These are phyloP conservation scores for Xylariaceae sp. DNA, from an alignment of 2,329 filamentous ascomycete genomes.

Conservation along the genomic window DNA sequence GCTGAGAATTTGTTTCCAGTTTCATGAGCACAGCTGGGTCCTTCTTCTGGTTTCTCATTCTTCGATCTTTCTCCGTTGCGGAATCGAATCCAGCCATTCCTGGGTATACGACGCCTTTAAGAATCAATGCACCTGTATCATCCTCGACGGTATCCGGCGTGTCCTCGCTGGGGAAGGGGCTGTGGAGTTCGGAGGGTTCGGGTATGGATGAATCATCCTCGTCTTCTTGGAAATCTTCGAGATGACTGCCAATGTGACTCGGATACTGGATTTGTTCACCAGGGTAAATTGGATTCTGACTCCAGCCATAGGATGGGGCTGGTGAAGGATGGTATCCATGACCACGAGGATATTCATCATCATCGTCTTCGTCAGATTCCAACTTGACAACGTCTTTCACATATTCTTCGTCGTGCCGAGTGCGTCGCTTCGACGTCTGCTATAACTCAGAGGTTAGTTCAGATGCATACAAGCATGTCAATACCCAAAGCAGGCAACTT, in stretches of 20 bases:
- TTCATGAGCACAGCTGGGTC: constrained; percentile 62
- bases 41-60: constrained; percentile 74
- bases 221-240: constrained; percentile 15
- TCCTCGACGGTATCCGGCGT: constrained; percentile 26
- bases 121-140: constrained; percentile 23
- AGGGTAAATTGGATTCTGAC: constrained; percentile 6
- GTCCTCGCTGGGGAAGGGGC: constrained; percentile 24
- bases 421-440: constrained; percentile 1
- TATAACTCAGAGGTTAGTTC: background rate
- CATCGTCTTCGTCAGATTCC: constrained; percentile 20
- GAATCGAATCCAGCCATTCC: constrained; percentile 81
- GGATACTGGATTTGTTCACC: constrained; percentile 4
- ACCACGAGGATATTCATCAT: constrained; percentile 8
- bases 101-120: constrained; percentile 70
- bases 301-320: constrained; percentile 8
- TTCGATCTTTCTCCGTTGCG: constrained; percentile 65
- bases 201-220: constrained; percentile 23
- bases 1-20: constrained; percentile 59
- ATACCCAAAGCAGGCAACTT: too few species aligned
- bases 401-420: background rate
- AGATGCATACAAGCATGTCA: background rate
- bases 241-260: constrained; percentile 3
- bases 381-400: constrained; percentile 15
- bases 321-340: constrained; percentile 6
- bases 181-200: constrained; percentile 28